phyloP scores from a whole-genome alignment of 495 filamentous ascomycete species.

The Barbatosphaeria neglecta region DNA sequence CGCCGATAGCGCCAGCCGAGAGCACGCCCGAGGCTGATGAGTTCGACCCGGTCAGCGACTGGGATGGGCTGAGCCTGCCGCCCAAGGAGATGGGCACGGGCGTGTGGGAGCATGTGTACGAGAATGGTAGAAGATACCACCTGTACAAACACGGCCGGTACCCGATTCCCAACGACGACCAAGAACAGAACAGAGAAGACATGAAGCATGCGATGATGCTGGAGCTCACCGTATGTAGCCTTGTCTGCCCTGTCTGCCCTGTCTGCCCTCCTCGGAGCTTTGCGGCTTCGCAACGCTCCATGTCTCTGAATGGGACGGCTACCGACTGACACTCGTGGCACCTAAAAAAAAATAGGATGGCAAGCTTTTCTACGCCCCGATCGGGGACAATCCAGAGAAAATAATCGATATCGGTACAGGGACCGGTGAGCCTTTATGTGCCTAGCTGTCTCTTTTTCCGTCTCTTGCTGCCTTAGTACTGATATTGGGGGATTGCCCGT shows the following conservation, averaged over 20 bases:
- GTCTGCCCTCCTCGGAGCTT: no score
- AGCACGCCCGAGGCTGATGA: background rate
- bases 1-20: background rate
- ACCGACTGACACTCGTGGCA: no score
- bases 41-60: background rate
- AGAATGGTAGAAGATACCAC: background rate
- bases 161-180: conserved; percentile 10
- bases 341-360: conserved; percentile 11
- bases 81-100: background rate
- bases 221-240: conserved; percentile 18
- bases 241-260: background rate
- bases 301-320: no score
- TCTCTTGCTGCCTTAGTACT: background rate
- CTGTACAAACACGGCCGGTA: conserved; percentile 7
- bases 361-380: conserved; percentile 27
- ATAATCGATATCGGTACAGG: conserved; percentile 39
- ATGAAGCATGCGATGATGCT: conserved; percentile 46
- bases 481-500: background rate
- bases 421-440: conserved; percentile 9
- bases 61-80: background rate
- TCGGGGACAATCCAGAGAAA: conserved; percentile 19
- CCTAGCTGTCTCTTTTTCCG: background rate
- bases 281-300: no score
- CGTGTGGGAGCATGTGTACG: background rate
- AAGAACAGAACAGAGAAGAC: conserved; percentile 19